phyloP scores from a whole-genome alignment of 2,329 filamentous ascomycete species.

The Arthrobotrys entomopaga region DNA sequence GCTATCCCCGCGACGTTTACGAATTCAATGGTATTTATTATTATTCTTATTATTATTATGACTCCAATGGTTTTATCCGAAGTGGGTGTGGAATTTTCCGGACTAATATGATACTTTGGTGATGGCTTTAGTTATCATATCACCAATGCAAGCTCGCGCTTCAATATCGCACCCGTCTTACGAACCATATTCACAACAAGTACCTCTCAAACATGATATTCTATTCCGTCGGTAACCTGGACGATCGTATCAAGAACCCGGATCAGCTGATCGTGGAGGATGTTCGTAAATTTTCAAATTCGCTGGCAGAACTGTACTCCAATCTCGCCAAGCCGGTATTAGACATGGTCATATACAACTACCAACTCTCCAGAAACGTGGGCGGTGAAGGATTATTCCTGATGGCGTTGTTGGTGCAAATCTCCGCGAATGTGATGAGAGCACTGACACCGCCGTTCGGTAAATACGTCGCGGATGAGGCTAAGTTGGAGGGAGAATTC shows the following conservation, averaged over 20 bases:
- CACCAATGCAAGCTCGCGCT: slow-evolving; percentile 95
- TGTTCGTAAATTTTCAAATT: slow-evolving; percentile 95
- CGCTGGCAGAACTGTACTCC: slow-evolving; percentile 91
- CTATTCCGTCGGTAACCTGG: slow-evolving; percentile 92
- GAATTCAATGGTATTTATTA: slow-evolving; percentile 98
- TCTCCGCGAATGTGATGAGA: slow-evolving; percentile 92
- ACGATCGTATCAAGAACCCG: slow-evolving; percentile 97
- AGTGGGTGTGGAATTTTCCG: slow-evolving; percentile 17
- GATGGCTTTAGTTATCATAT: slow-evolving; percentile 77
- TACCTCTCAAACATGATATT: slow-evolving; percentile 98
- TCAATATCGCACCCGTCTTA: slow-evolving; percentile 90
- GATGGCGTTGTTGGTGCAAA: slow-evolving; percentile 91
- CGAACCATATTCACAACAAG: slow-evolving; percentile 92
- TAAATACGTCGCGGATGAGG: slow-evolving; percentile 96
- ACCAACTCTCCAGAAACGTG: slow-evolving; percentile 91
- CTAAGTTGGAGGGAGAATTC: slow-evolving; percentile 92
- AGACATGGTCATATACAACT: slow-evolving; percentile 97
- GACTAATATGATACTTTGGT: slow-evolving; percentile 5
- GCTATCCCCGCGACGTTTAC: slow-evolving; percentile 96
- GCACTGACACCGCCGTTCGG: slow-evolving; percentile 95
- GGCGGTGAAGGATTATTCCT: slow-evolving; percentile 94
- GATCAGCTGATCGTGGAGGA: slow-evolving; percentile 98
- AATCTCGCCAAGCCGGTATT: slow-evolving; percentile 94
- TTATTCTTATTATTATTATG: too few relatives aligned
- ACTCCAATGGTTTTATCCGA: background rate